Conservation (phyloP, 352 stramenopile species). For the Phytophthora constricta region DNA sequence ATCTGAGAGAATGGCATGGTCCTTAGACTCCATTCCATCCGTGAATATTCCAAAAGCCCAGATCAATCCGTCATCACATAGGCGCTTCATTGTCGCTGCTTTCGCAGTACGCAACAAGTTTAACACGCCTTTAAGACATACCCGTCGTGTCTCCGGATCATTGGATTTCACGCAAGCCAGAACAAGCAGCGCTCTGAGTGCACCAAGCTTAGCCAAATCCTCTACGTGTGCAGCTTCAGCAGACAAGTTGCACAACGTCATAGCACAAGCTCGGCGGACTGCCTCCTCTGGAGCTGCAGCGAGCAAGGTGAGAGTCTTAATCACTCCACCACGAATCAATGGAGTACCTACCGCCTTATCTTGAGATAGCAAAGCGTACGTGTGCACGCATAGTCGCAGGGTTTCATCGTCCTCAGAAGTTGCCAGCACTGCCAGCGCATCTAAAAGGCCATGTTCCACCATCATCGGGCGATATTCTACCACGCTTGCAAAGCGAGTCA, state of each 20-base stretch:
- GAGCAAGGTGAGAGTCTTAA: slow-evolving; percentile 75
- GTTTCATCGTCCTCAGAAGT: slow-evolving; percentile 59
- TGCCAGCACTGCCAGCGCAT: slow-evolving; percentile 57
- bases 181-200: slow-evolving; percentile 88
- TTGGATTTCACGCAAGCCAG: slow-evolving; percentile 86
- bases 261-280: slow-evolving; percentile 77
- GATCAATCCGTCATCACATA: slow-evolving; percentile 74
- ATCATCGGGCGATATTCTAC: slow-evolving; percentile 58
- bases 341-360: slow-evolving; percentile 51
- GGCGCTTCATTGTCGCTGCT: slow-evolving; percentile 49
- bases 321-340: slow-evolving; percentile 64
- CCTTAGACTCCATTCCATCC: slow-evolving; percentile 52
- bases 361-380: slow-evolving; percentile 68
- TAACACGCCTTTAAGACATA: slow-evolving; percentile 76
- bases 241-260: slow-evolving; percentile 94
- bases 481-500: slow-evolving; percentile 70
- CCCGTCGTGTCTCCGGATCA: slow-evolving; percentile 71
- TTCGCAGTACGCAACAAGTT: slow-evolving; percentile 62
- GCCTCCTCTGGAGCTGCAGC: slow-evolving; percentile 73
- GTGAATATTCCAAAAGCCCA: slow-evolving; percentile 77
- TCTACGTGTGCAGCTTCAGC: slow-evolving; percentile 90
- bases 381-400: slow-evolving; percentile 66
- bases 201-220: slow-evolving; percentile 87
- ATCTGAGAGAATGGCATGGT: slow-evolving; percentile 71
- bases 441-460: slow-evolving; percentile 57